Conservation (phyloP, 306 rosid genomes). For the Trifolium repens region DNA sequence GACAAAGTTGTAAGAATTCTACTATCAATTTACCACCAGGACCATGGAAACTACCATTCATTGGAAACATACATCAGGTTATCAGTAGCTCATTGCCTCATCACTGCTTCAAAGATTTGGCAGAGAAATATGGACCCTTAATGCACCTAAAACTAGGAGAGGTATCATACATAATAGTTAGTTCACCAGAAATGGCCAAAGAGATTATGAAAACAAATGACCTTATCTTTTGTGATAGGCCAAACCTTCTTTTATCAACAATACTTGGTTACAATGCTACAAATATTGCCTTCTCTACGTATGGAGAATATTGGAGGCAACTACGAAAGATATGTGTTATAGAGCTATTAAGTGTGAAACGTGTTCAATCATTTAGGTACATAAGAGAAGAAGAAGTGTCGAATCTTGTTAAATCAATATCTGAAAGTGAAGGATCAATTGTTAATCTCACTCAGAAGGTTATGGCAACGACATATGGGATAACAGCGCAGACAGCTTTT, state of each 20-base stretch:
- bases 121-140: constrained; percentile 33
- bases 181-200: too few relatives aligned
- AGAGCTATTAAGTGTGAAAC: constrained; percentile 42
- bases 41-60: constrained; percentile 21
- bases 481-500: constrained; percentile 3
- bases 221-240: too few relatives aligned
- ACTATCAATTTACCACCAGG: constrained; percentile 35
- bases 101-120: not conserved
- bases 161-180: too few relatives aligned
- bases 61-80: not conserved
- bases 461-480: not conserved
- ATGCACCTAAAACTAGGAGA: constrained; percentile 5
- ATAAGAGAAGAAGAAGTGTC: constrained; percentile 45
- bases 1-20: not conserved
- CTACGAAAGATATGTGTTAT: constrained; percentile 41
- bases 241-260: too few relatives aligned
- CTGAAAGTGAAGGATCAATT: constrained; percentile 26
- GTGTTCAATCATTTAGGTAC: constrained; percentile 40
- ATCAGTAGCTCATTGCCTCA: not conserved
- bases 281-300: not conserved
- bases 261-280: too few relatives aligned
- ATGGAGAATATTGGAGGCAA: constrained; percentile 41
- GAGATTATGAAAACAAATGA: too few relatives aligned
- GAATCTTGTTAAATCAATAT: not conserved
- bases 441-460: constrained; percentile 34